Conservation (phyloP, 371 early-diverging fungal genomes). For the Smittium mucronatum region DNA sequence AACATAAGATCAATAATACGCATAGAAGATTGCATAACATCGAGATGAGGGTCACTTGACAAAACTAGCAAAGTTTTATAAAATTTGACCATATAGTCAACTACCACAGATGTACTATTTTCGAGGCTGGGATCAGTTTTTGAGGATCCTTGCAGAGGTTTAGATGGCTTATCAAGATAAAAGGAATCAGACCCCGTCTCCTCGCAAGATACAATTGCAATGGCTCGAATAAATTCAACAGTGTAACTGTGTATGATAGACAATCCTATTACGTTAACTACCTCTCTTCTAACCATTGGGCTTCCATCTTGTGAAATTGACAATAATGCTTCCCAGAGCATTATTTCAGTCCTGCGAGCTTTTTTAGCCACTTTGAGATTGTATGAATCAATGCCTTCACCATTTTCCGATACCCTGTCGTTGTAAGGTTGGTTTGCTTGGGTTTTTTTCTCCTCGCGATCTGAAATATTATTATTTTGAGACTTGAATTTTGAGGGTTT, state of each 20-base stretch:
- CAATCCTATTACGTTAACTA: constrained; percentile 24
- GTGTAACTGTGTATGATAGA: constrained; percentile 26
- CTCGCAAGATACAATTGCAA: constrained; percentile 21
- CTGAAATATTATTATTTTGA: neutral
- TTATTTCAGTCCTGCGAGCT: neutral
- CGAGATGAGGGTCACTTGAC: constrained; percentile 25
- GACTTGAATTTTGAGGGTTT: too few species aligned
- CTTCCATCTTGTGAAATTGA: constrained; percentile 29
- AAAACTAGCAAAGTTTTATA: constrained; percentile 26
- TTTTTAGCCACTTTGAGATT: neutral
- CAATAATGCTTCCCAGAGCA: constrained; percentile 21
- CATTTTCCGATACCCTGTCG: neutral
- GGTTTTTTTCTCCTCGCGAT: neutral
- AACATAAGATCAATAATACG: constrained; percentile 25
- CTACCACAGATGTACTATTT: neutral
- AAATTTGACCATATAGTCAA: constrained; percentile 18
- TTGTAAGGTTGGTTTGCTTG: neutral
- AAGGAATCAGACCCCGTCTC: constrained; percentile 18
- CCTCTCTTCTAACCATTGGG: constrained; percentile 33
- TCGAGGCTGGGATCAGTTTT: neutral
- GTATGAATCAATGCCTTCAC: neutral
- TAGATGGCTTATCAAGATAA: neutral
- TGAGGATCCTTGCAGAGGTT: neutral
- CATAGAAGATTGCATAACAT: constrained; percentile 22
- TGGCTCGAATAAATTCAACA: constrained; percentile 22